These are phyloP conservation scores for Trichosanthes cucumerina DNA, from an alignment of 306 rosid genomes.

Conservation along the genomic window DNA sequence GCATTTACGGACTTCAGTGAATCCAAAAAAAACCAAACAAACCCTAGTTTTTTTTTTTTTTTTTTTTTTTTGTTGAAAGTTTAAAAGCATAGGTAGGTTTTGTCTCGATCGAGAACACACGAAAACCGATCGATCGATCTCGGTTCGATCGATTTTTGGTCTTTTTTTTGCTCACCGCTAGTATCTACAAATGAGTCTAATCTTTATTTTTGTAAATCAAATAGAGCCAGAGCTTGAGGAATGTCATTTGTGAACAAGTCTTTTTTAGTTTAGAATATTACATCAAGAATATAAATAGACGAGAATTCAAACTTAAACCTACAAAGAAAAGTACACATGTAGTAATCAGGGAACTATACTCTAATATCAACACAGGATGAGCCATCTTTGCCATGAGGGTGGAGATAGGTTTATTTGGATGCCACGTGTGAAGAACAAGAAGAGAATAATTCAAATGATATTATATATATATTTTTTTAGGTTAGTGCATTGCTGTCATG, in stretches of 20 bases:
- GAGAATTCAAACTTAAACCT: not conserved
- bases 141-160: no score
- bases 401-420: not conserved
- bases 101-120: no score
- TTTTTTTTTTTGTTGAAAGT: no score
- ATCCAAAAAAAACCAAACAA: no score
- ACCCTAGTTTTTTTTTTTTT: no score
- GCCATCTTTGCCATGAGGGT: not conserved
- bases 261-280: no score
- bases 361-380: not conserved
- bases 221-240: not conserved
- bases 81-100: no score
- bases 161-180: no score
- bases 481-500: not conserved
- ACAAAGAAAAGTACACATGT: not conserved
- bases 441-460: not conserved
- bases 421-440: no score
- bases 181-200: no score
- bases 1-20: no score
- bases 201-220: not conserved
- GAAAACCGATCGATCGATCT: no score
- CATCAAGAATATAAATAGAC: not conserved
- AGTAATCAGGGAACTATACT: not conserved
- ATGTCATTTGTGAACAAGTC: not conserved
- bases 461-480: not conserved